Base-by-base conservation (phyloP, 768 basidiomycete species). In the Tricholoma sp. region DNA sequence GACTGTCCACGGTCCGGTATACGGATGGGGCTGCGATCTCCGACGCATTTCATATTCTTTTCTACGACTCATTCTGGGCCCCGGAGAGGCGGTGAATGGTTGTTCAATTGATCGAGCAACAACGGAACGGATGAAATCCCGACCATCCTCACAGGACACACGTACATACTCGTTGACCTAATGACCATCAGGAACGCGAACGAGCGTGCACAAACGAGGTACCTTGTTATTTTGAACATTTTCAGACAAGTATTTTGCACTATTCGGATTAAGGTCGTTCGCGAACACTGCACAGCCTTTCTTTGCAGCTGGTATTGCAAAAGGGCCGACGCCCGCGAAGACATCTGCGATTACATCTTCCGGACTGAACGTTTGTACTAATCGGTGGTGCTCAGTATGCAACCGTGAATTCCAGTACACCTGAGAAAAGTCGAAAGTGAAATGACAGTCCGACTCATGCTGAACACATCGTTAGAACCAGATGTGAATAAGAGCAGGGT, bases 401-500 rank as follows among this genome's bases (percentile, higher is more conserved):
- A 99, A 74, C 36, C 97, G 86, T 13, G 95, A 96, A 74, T 99
- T 99, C 95, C 95, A 99, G 71, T 99, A 99, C 11, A 98, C 97
- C 66, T 86, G 79, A 6, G 89, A 86, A 66, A 98, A 99, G 69
- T 99, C 94, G 64, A 99, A 98, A 1, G 80, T 86, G 71, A 98
- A 98, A 32, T 75, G 77, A 69, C 94, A 98, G 62, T 84, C 81
- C 7, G 87, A 83, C 75, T 99, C 96, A 59, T 80, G 80, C 94
- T 97, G 64, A 12, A 15, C 53, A 37, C 36, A 33, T 47, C 31
- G 45, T 60, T 33, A 57, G 54, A 37, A 20, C 7, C 29, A 11
- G 13, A 4, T 54, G 50, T 50, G 15, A 36, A 39, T 4, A 52
- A 10, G 33, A 28, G 36, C 33, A 39, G 52, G 29, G 24, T 2